Evolutionary conservation across 768 basidiomycete genomes (phyloP).

Genomic region (Boletus rubescentipes): DNA sequence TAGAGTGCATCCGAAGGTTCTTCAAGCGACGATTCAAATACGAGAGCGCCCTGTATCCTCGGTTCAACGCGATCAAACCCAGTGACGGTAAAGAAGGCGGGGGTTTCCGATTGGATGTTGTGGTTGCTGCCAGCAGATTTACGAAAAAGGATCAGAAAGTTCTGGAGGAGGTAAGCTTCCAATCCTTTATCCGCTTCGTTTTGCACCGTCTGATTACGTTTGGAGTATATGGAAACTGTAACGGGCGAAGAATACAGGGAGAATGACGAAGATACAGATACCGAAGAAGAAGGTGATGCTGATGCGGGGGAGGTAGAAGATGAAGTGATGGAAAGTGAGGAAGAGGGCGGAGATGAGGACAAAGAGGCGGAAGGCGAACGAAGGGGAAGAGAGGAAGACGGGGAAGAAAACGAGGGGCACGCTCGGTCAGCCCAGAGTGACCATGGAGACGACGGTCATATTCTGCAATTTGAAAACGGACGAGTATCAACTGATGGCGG

Average conservation of each 20-base stretch:
- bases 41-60: constrained; percentile 86
- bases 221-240: constrained; percentile 67
- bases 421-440: constrained; percentile 1
- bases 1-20: constrained; percentile 92
- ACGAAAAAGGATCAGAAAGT: constrained; percentile 76
- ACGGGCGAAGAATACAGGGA: constrained; percentile 35
- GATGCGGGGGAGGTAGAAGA: constrained; percentile 41
- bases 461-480: constrained; percentile 15
- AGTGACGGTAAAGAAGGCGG: constrained; percentile 41
- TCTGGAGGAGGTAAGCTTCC: constrained; percentile 72
- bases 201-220: constrained; percentile 23
- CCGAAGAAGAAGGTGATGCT: constrained; percentile 35
- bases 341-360: constrained; percentile 34
- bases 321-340: constrained; percentile 27
- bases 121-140: constrained; percentile 94
- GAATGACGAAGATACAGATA: constrained; percentile 28
- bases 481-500: constrained; percentile 1
- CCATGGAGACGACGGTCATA: constrained; percentile 10
- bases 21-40: constrained; percentile 90
- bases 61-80: constrained; percentile 53
- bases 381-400: constrained; percentile 34
- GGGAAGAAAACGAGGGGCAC: constrained; percentile 29
- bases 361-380: constrained; percentile 40
- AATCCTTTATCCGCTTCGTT: constrained; percentile 18
- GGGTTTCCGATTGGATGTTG: constrained; percentile 79